Evolutionary conservation across 768 basidiomycete genomes (phyloP).

Genomic region (Russula virescens): DNA sequence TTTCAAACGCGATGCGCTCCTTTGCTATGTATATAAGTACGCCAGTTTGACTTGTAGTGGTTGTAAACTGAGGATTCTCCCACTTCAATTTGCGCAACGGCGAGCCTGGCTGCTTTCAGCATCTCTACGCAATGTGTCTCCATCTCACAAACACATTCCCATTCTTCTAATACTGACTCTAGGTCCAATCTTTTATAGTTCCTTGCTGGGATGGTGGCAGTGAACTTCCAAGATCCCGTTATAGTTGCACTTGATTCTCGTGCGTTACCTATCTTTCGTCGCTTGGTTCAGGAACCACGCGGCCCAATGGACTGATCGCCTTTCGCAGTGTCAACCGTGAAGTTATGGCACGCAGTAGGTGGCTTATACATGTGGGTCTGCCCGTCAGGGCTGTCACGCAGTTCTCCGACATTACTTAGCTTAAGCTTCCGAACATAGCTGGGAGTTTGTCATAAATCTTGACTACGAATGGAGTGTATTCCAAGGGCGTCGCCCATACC

Average conservation of each 20-base stretch:
- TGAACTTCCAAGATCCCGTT: background rate
- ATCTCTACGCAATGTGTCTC: too few relatives aligned
- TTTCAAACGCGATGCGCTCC: too few relatives aligned
- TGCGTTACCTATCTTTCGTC: background rate
- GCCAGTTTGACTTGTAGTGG: too few relatives aligned
- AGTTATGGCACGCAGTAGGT: constrained; percentile 6
- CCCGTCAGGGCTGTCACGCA: background rate
- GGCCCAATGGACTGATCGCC: background rate
- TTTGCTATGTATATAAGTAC: too few relatives aligned
- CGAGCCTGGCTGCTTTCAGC: too few relatives aligned
- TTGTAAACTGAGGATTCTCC: too few relatives aligned
- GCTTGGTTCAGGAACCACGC: background rate
- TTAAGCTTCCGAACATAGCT: background rate
- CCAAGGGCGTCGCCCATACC: constrained; percentile 1
- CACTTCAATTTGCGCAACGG: too few relatives aligned
- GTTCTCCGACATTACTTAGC: background rate
- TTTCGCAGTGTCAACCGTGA: background rate
- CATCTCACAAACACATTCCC: too few relatives aligned
- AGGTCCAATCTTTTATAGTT: background rate
- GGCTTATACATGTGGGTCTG: constrained; percentile 9
- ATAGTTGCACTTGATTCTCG: background rate
- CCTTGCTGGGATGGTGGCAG: background rate
- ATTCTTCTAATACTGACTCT: too few relatives aligned
- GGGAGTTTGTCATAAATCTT: background rate
- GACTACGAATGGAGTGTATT: constrained; percentile 7